A percentile compares a stretch with the other conserved stretches of the same genome.
These are phyloP conservation scores for Helianthus annuus DNA, from an alignment of 129 eudicot species.

Conservation along the genomic window DNA sequence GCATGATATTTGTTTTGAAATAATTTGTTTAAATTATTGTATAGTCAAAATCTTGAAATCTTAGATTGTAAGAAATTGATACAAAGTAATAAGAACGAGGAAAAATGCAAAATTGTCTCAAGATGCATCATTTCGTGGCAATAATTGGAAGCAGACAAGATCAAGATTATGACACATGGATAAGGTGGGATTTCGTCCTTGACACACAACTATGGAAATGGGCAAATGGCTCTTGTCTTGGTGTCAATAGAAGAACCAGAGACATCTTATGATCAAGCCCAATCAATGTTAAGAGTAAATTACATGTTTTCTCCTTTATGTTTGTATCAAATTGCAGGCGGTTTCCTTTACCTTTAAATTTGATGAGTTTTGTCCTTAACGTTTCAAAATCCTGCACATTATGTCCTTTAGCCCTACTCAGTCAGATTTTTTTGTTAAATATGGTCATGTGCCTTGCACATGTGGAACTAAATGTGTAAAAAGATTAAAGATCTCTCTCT, in stretches of 20 bases:
- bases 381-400: no score
- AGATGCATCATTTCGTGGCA: constrained; percentile 6
- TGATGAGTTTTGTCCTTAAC: no score
- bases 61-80: background rate
- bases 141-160: constrained; percentile 32
- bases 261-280: background rate
- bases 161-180: constrained; percentile 20
- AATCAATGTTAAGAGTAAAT: no score
- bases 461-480: no score
- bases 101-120: constrained; percentile 14
- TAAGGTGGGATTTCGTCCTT: constrained; percentile 2
- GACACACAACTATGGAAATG: constrained; percentile 19
- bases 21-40: background rate
- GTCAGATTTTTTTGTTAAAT: no score
- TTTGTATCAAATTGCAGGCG: no score
- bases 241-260: constrained; percentile 26
- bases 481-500: no score
- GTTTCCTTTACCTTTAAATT: no score
- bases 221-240: constrained; percentile 19
- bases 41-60: constrained; percentile 3
- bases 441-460: no score
- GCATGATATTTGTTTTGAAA: constrained; percentile 1
- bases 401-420: no score
- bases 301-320: no score
- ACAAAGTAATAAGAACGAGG: constrained; percentile 15